Evolutionary conservation across 1,139 yeast species (phyloP).

Genomic region (Meyerozyma guilliermondii): DNA sequence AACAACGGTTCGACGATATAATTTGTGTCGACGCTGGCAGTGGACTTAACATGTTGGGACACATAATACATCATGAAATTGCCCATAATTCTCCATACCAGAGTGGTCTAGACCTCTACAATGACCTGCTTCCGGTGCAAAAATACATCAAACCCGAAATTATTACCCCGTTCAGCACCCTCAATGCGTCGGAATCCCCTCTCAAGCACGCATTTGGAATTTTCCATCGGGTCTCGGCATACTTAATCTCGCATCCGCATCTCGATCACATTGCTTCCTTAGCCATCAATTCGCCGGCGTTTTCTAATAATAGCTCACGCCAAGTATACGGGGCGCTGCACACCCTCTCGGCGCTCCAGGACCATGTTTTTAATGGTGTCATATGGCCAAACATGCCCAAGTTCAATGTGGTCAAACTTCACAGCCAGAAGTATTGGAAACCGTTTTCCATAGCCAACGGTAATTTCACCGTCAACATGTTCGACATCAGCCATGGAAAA

Average conservation of each 20-base stretch:
- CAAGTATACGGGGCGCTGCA: conserved; percentile 48
- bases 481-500: conserved; percentile 38
- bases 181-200: conserved; percentile 12
- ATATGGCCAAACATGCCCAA: conserved; percentile 75
- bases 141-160: conserved; percentile 17
- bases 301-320: conserved; percentile 26
- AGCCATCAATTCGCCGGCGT: conserved; percentile 66
- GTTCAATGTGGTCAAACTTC: conserved; percentile 24
- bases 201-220: conserved; percentile 22
- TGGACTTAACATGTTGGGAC: conserved; percentile 55
- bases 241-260: conserved; percentile 78
- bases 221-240: conserved; percentile 33
- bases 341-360: conserved; percentile 50
- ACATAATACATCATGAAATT: conserved; percentile 36
- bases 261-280: conserved; percentile 73
- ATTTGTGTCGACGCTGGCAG: conserved; percentile 78
- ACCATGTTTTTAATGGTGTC: conserved; percentile 63
- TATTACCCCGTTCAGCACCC: conserved; percentile 25
- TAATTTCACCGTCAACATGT: conserved; percentile 23
- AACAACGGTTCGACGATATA: conserved; percentile 30
- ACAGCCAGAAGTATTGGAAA: conserved; percentile 13
- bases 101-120: conserved; percentile 19
- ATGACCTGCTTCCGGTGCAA: conserved; percentile 17
- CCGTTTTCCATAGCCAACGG: conserved; percentile 14
- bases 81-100: conserved; percentile 7